Evolutionary conservation across 352 stramenopile genomes (phyloP), one percentile per base, ranked within the genome.

Genomic region (Globisporangium sylvaticum): DNA sequence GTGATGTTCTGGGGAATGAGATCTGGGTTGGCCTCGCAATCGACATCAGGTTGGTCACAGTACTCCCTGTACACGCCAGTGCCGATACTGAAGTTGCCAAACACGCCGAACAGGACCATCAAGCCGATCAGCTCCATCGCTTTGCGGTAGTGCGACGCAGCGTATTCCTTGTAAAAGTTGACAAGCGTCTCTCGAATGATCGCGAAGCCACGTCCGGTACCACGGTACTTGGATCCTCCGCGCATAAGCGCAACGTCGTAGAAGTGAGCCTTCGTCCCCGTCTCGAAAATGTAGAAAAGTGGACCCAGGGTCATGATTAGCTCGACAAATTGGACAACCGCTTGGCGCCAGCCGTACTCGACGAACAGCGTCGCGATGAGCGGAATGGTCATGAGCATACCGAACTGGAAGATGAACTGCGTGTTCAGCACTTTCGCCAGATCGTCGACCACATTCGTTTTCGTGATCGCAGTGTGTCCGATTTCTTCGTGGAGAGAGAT

Each of bases 251-350:
- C 83, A 31, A 92, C 73, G 65, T 96, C 88, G 66, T 89, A 96
- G 44, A 92, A 94, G 62, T 96, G 88, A 22, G 84, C 85, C 66
- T 93, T 93, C 0, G 87, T 96, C 27, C 86, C 86, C 4, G 84
- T 96, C 68, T 94, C 84, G 44, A 96, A 96, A 52, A 92, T 94
- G 74, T 94, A 96, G 58, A 94, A 96, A 18, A 96, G 62, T 7
- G 88, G 84, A 24, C 87, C 88, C n/a, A 96, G 75, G 15, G 83
- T 93, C 66, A 96, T 73, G 31, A 96, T 67, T 6, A 92, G 66
- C 70, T 92, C 84, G n/a, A 94, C 68, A 64, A 94, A 91, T 59
- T 96, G 83, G 1, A 92, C 73, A 29, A 94, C 70, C 27, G 83
- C 86, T 71, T 96, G 88, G 20, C 84, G 83, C 81, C 84, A 96